Evolutionary conservation across 805 yeast genomes (phyloP).

Genomic region (Candida nitratophila): DNA sequence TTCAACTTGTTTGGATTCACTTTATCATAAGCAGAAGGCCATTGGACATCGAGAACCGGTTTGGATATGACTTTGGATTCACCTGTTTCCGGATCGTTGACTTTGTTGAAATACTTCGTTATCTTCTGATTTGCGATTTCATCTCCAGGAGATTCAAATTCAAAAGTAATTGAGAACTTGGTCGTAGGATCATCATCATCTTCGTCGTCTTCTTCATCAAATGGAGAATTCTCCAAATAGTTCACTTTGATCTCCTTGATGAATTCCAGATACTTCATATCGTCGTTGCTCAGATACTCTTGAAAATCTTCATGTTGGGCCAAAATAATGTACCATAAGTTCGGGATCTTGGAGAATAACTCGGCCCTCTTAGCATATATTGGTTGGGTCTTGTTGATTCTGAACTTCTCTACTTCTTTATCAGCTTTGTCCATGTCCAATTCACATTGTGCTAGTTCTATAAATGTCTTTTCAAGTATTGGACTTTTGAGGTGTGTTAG

Average conservation of each 20-base stretch:
- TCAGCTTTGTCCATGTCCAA: constrained; percentile 54
- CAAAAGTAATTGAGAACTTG: constrained; percentile 49
- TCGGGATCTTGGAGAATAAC: constrained; percentile 49
- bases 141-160: constrained; percentile 41
- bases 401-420: constrained; percentile 47
- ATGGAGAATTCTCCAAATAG: constrained; percentile 29
- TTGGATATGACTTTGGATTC: constrained; percentile 50
- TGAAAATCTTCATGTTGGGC: constrained; percentile 82
- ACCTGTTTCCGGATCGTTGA: constrained; percentile 39
- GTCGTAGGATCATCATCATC: constrained; percentile 36
- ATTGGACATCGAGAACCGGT: constrained; percentile 41
- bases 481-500: constrained; percentile 1
- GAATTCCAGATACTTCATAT: constrained; percentile 65
- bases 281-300: constrained; percentile 70
- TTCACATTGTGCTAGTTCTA: constrained; percentile 50
- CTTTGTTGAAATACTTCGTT: constrained; percentile 49
- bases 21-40: constrained; percentile 61
- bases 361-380: constrained; percentile 52
- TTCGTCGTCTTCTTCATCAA: constrained; percentile 10
- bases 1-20: constrained; percentile 50
- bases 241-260: constrained; percentile 58
- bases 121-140: constrained; percentile 52
- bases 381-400: constrained; percentile 46
- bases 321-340: constrained; percentile 83
- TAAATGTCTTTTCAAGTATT: constrained; percentile 31